Conservation (phyloP, 2,329 filamentous ascomycete genomes). For the Curvularia sp. region DNA sequence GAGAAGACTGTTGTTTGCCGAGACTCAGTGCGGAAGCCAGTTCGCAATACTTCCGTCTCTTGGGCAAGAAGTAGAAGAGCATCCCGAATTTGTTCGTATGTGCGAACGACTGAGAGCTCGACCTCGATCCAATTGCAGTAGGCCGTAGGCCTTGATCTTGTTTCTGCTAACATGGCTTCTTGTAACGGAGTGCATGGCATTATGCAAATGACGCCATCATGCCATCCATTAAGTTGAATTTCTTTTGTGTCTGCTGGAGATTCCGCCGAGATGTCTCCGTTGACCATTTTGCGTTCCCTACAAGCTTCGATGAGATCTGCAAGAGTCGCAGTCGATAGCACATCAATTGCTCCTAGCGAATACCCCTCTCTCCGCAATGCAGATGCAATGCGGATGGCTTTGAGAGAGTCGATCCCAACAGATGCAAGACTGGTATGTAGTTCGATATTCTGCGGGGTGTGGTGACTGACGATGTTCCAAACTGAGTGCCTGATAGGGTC, state of each 20-base stretch:
- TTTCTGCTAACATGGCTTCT: constrained; percentile 80
- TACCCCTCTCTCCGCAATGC: constrained; percentile 65
- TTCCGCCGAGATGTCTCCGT: not conserved
- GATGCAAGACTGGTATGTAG: constrained; percentile 57
- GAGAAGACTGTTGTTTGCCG: constrained; percentile 58
- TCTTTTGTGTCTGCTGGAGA: not conserved
- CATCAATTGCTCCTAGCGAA: constrained; percentile 62
- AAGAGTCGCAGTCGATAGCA: constrained; percentile 66
- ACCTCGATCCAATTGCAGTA: constrained; percentile 84
- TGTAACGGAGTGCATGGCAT: constrained; percentile 76
- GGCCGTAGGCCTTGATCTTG: constrained; percentile 61
- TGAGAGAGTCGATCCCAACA: constrained; percentile 71
- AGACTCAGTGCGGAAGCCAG: constrained; percentile 68
- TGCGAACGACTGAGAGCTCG: constrained; percentile 54
- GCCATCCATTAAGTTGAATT: constrained; percentile 22
- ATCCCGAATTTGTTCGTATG: constrained; percentile 50
- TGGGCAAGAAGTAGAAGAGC: constrained; percentile 32
- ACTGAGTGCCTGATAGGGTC: constrained; percentile 41
- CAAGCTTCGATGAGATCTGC: constrained; percentile 33
- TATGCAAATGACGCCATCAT: constrained; percentile 44
- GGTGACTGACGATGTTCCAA: constrained; percentile 50
- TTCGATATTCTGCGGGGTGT: constrained; percentile 52
- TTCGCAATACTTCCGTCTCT: constrained; percentile 72
- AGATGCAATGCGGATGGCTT: constrained; percentile 69
- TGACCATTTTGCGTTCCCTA: constrained; percentile 7